phyloP scores from a whole-genome alignment of 768 basidiomycete species.

The Boletellus emodensis region DNA sequence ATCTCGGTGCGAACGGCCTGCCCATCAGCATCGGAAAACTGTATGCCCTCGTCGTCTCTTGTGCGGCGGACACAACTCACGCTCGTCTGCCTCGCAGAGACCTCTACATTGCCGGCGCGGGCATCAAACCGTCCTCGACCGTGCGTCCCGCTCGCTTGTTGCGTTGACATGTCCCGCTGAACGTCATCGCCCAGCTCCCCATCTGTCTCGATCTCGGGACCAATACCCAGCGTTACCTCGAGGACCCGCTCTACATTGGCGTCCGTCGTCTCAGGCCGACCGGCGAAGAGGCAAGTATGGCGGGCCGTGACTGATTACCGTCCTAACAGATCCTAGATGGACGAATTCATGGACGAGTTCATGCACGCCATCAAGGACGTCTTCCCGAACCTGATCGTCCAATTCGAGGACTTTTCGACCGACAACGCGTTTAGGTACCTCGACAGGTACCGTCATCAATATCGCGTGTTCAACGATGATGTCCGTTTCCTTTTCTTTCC shows the following conservation, averaged over 20 bases:
- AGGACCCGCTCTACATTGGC: conserved; percentile 76
- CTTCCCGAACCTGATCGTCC: conserved; percentile 66
- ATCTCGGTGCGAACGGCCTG: conserved; percentile 39
- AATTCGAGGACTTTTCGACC: conserved; percentile 76
- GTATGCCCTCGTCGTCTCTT: conserved; percentile 32
- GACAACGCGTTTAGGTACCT: conserved; percentile 77
- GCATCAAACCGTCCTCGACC: conserved; percentile 51
- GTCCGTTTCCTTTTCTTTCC: conserved; percentile 35
- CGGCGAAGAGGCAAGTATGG: conserved; percentile 37
- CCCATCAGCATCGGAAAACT: conserved; percentile 72
- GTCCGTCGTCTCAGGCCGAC: conserved; percentile 52
- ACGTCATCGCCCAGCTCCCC: conserved; percentile 39
- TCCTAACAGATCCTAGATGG: conserved; percentile 41
- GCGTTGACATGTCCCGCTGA: not conserved
- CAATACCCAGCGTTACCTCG: conserved; percentile 60
- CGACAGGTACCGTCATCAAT: conserved; percentile 53
- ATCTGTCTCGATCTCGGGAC: conserved; percentile 76
- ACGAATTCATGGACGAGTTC: conserved; percentile 73
- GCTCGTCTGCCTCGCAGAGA: conserved; percentile 35
- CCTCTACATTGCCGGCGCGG: conserved; percentile 69
- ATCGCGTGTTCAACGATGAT: conserved; percentile 71
- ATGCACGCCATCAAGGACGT: conserved; percentile 62
- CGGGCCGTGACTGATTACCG: not conserved
- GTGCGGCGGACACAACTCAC: not conserved
- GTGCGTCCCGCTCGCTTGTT: conserved; percentile 14